Base-by-base conservation (phyloP, 2,329 filamentous ascomycete genomes). In the Pseudopithomyces chartarum region DNA sequence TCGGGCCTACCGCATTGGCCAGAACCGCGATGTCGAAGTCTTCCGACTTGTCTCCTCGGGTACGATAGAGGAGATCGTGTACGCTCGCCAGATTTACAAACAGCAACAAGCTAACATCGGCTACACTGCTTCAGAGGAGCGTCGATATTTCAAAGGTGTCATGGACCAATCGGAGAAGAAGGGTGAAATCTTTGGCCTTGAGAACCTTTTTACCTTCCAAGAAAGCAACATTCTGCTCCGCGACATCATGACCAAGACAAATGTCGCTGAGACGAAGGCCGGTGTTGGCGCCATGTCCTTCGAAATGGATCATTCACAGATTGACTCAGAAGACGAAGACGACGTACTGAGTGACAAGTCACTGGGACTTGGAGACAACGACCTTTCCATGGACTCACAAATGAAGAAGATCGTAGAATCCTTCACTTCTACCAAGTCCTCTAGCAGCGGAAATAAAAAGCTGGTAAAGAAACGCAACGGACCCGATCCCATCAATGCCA, bases 181-280 rank as follows among this genome's bases (percentile, higher is more conserved):
- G 65, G 95, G 95, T 15, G 95, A 99, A 74, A 91, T 99, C 20
- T 99, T 99, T 65, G 95, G 95, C 0, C 82, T 98, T 1, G 78
- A 84, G 20, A 99, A 99, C 64, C 83, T 99, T 12, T 92, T 99
- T 66, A 87, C 87, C 0, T 97, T 91, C 60, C 87, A 92, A 61
- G 85, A 87, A 46, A 86, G 93, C 62, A 90, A 90, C 57, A 85
- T 96, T 12, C 83, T 97, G 13, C 83, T 98, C 5, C 86, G 91
- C n/a, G 92, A 97, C 54, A 98, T 99, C 64, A 92, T 99, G 66
- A 97, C 98, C 80, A 97, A 97, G 76, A 98, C 95, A 26, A 99
- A 99, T 68, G 88, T 99, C 50, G 95, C 95, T 3, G 95, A 99
- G 78, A 91, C 91, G 40, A 91, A 89, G 70, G 92, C 90, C 0